Percentiles rank a stretch among this genome's conserved stretches.
These are phyloP conservation scores for Rubia balearica DNA, from an alignment of 305 asterid genomes.

Conservation along the genomic window DNA sequence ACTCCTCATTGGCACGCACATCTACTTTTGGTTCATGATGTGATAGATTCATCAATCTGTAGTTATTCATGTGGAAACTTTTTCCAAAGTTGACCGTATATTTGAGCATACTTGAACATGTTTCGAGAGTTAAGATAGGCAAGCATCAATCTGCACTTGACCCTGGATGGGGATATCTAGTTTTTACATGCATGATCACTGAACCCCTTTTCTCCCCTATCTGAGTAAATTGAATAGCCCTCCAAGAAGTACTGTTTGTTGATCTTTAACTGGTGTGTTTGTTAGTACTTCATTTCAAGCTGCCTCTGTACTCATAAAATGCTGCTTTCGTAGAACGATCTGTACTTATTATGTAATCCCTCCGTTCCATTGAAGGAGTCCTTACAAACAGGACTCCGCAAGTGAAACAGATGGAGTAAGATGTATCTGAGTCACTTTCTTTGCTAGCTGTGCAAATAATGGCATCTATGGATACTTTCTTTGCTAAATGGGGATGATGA, in stretches of 20 bases:
- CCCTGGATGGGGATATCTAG: background rate
- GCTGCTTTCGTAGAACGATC: background rate
- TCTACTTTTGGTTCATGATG: background rate
- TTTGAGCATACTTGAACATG: background rate
- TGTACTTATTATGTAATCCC: background rate
- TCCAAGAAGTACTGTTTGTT: background rate
- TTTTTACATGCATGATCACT: background rate
- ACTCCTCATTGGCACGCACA: background rate
- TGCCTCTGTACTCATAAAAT: background rate
- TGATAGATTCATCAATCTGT: background rate
- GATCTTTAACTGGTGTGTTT: background rate
- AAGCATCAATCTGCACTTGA: background rate
- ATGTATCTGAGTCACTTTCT: background rate
- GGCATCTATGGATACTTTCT: background rate
- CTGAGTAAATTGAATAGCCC: background rate
- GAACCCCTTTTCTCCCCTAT: background rate
- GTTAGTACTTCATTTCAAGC: background rate
- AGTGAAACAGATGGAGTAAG: too few relatives aligned
- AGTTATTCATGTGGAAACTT: background rate
- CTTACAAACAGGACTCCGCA: too few relatives aligned
- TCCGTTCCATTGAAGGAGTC: background rate
- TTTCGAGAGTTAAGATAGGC: background rate
- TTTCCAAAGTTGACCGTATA: background rate
- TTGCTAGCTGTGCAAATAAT: background rate
- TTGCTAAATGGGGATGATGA: background rate